phyloP scores from a whole-genome alignment of 1,284 basidiomycete genomes.

The Coniferiporia sulphurascens region DNA sequence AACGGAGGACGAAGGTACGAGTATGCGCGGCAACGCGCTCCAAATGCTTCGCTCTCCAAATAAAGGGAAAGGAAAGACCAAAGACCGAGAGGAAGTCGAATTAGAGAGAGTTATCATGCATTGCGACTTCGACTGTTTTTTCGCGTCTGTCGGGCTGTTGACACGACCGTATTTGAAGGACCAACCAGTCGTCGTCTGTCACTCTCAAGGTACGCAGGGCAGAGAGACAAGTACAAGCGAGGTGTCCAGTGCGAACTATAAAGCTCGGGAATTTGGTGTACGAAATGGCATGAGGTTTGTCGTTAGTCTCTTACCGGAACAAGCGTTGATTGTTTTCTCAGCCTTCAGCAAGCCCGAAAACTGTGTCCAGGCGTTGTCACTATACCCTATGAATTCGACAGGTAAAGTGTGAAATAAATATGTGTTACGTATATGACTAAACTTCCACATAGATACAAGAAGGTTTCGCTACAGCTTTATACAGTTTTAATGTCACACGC shows the following conservation, averaged over 20 bases:
- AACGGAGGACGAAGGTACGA: constrained; percentile 26
- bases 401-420: constrained; percentile 36
- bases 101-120: constrained; percentile 78
- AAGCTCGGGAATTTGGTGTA: constrained; percentile 84
- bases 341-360: constrained; percentile 79
- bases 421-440: not conserved
- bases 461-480: constrained; percentile 83
- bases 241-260: constrained; percentile 93
- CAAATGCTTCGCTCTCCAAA: constrained; percentile 39
- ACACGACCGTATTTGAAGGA: constrained; percentile 75
- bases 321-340: constrained; percentile 25
- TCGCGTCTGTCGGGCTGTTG: constrained; percentile 85
- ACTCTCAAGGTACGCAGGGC: constrained; percentile 71
- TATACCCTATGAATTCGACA: constrained; percentile 88
- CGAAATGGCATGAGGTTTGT: constrained; percentile 89
- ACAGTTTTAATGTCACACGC: constrained; percentile 85
- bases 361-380: constrained; percentile 73
- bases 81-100: constrained; percentile 29
- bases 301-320: not conserved
- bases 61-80: constrained; percentile 50
- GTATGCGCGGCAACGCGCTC: constrained; percentile 57
- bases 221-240: constrained; percentile 79
- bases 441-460: constrained; percentile 61
- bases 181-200: constrained; percentile 91
- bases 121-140: constrained; percentile 97